Evolutionary conservation across 495 filamentous ascomycete species (phyloP).

Genomic region (Thermochaetoides thermophila): DNA sequence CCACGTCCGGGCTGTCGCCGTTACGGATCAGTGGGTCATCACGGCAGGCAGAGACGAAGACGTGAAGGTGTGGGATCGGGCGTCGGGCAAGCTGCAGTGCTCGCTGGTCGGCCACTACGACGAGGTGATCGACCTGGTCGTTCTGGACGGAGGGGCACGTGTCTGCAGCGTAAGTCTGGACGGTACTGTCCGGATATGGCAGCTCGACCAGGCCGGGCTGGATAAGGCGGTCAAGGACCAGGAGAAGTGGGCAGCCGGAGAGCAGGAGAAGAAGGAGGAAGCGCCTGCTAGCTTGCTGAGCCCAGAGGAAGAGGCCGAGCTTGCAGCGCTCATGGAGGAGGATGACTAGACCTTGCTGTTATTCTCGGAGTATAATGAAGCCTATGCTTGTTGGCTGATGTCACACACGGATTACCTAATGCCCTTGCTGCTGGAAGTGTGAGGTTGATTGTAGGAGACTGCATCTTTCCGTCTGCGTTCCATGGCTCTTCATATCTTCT

Average conservation of each 20-base stretch:
- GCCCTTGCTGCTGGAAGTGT: too few species aligned
- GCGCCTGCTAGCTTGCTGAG: constrained; percentile 40
- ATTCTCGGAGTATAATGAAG: too few species aligned
- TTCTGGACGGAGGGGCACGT: constrained; percentile 37
- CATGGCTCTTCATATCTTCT: too few species aligned
- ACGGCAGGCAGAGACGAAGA: constrained; percentile 87
- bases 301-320: constrained; percentile 70
- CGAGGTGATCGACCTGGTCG: constrained; percentile 67
- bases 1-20: constrained; percentile 71
- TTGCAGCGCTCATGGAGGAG: constrained; percentile 78
- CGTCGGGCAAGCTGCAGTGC: constrained; percentile 59
- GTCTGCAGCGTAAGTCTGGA: constrained; percentile 79
- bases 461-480: too few species aligned
- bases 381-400: too few species aligned
- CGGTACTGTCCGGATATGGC: constrained; percentile 74
- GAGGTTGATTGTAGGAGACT: too few species aligned
- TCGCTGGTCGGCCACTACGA: constrained; percentile 79
- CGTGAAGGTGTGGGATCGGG: constrained; percentile 70
- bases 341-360: constrained; percentile 28
- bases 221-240: constrained; percentile 40
- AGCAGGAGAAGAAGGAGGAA: constrained; percentile 27
- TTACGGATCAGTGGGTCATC: constrained; percentile 64
- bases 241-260: constrained; percentile 23
- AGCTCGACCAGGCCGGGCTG: constrained; percentile 48
- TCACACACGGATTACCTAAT: too few species aligned